phyloP scores from a whole-genome alignment of 2,329 filamentous ascomycete genomes.

The Phyllosticta paracitricarpa region DNA sequence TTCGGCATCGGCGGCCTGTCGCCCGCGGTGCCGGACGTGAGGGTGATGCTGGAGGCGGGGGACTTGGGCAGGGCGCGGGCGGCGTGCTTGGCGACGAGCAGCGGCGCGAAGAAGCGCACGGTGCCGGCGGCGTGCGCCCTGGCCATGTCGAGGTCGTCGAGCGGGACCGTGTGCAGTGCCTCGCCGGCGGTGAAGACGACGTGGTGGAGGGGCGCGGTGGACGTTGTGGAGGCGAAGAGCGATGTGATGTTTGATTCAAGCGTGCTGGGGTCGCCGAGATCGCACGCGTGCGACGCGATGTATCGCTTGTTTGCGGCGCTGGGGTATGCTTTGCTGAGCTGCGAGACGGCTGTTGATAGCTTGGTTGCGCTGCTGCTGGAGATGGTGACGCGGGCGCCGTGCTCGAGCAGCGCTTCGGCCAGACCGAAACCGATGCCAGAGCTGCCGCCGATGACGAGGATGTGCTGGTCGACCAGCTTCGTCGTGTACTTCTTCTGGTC shows the following conservation, averaged over 20 bases:
- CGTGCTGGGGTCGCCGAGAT: conserved; percentile 37
- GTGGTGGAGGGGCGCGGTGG: conserved; percentile 37
- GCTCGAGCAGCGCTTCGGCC: conserved; percentile 47
- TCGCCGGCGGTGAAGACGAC: conserved; percentile 49
- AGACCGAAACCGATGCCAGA: conserved; percentile 53
- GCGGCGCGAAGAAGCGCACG: conserved; percentile 41
- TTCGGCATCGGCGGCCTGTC: conserved; percentile 41
- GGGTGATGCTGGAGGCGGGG: conserved; percentile 39
- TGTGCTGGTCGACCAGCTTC: conserved; percentile 36
- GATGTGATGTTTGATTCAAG: conserved; percentile 39
- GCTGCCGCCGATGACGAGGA: conserved; percentile 55
- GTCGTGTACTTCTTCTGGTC: conserved; percentile 37
- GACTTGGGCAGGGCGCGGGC: conserved; percentile 34
- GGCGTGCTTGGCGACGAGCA: conserved; percentile 44
- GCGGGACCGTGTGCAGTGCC: conserved; percentile 28
- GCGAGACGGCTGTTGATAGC: conserved; percentile 37
- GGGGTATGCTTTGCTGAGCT: conserved; percentile 36
- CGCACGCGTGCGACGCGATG: conserved; percentile 37
- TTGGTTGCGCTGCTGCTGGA: conserved; percentile 45
- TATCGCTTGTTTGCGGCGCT: conserved; percentile 21
- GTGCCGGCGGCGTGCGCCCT: conserved; percentile 34
- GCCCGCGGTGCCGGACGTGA: conserved; percentile 45
- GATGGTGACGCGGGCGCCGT: conserved; percentile 48
- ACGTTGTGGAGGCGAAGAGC: conserved; percentile 31
- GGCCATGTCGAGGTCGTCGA: conserved; percentile 34